Evolutionary conservation across 768 basidiomycete genomes (phyloP).

Genomic region (Rhodotorula graminis): DNA sequence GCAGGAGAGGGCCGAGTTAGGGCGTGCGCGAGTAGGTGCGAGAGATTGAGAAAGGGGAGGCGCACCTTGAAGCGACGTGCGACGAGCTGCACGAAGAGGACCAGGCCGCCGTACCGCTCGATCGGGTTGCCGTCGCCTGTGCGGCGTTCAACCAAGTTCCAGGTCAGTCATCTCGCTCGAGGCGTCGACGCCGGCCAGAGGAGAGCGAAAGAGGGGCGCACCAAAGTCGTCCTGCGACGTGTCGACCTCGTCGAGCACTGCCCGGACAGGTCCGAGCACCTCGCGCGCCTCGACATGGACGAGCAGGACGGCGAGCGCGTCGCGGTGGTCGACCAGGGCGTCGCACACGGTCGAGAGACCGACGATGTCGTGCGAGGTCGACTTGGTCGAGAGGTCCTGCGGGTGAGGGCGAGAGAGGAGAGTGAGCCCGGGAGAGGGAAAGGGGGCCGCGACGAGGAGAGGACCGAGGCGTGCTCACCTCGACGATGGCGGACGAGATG

Average conservation of each 20-base stretch:
- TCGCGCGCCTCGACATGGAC: slow-evolving; percentile 22
- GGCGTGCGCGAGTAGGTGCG: not conserved
- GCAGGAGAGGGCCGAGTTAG: not conserved
- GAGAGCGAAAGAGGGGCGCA: not conserved
- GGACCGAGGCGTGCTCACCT: not conserved
- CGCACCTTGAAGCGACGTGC: slow-evolving; percentile 22
- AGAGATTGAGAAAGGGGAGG: not conserved
- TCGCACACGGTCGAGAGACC: slow-evolving; percentile 10
- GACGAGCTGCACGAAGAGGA: slow-evolving; percentile 25
- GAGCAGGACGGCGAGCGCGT: slow-evolving; percentile 11
- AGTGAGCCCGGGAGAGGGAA: no score
- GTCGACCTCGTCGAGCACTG: slow-evolving; percentile 23
- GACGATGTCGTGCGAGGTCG: not conserved
- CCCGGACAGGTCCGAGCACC: slow-evolving; percentile 12
- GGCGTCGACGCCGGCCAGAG: not conserved
- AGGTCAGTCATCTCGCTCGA: not conserved
- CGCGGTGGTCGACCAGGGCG: not conserved
- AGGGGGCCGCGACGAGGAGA: not conserved
- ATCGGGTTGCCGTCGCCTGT: slow-evolving; percentile 27
- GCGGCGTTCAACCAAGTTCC: no score
- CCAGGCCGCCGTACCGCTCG: slow-evolving; percentile 30
- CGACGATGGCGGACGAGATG: not conserved
- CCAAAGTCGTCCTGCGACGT: slow-evolving; percentile 12
- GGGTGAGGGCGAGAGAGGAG: rapidly evolving
- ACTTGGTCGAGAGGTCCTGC: no score